These are phyloP conservation scores for Juglanconis juglandina DNA, from an alignment of 2,329 filamentous ascomycete species.

Conservation along the genomic window DNA sequence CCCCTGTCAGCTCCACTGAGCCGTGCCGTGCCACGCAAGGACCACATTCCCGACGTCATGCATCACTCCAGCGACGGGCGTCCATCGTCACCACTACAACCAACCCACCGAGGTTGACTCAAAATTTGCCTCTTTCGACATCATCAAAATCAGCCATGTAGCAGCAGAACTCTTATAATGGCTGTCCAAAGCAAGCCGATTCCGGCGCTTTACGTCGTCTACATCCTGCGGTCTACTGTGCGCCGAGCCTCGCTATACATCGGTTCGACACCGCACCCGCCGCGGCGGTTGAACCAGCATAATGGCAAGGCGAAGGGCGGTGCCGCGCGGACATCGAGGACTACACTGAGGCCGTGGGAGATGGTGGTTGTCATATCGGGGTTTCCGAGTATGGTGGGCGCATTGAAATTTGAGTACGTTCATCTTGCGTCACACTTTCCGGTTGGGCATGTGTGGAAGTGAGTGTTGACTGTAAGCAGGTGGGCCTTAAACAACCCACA, in stretches of 20 bases:
- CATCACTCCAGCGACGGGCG: neutral
- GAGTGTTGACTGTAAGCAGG: constrained; percentile 40
- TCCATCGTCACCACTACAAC: no score
- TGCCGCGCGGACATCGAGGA: constrained; percentile 69
- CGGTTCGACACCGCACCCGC: constrained; percentile 86
- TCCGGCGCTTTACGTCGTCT: constrained; percentile 89
- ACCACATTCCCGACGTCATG: neutral
- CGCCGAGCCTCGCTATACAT: constrained; percentile 74
- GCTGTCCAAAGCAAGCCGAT: constrained; percentile 54
- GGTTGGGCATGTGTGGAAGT: neutral
- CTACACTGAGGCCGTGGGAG: constrained; percentile 77
- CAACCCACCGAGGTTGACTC: no score
- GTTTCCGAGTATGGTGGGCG: constrained; percentile 82
- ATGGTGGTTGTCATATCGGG: constrained; percentile 84
- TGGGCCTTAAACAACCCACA: constrained; percentile 92
- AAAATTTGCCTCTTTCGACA: neutral
- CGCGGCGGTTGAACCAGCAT: constrained; percentile 81
- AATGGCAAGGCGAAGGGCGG: constrained; percentile 83
- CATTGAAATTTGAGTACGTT: constrained; percentile 84
- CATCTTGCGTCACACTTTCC: neutral
- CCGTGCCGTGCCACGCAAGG: neutral
- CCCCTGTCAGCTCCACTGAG: no score
- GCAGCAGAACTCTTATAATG: constrained; percentile 31
- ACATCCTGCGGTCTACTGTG: constrained; percentile 81
- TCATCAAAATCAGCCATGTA: constrained; percentile 5